phyloP scores from a whole-genome alignment of 139 green algal genomes.

The Chlorella vulgaris region DNA sequence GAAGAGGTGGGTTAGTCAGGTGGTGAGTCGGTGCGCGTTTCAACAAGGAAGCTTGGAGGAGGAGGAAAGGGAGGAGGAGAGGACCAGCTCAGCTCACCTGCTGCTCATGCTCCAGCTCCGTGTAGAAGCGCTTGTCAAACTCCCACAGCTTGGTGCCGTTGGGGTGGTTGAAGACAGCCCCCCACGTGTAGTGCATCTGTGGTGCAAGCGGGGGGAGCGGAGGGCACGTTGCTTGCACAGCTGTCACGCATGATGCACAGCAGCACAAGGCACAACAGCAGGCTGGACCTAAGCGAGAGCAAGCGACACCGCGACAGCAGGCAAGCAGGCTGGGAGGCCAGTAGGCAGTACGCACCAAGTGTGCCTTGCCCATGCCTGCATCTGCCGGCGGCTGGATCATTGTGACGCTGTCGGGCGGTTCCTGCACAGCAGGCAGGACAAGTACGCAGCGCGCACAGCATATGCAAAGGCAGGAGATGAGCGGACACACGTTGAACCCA shows the following conservation, averaged over 20 bases:
- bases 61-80: too few relatives aligned
- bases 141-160: conserved; percentile 66
- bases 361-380: conserved; percentile 58
- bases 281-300: too few relatives aligned
- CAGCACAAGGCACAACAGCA: too few relatives aligned
- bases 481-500: too few relatives aligned
- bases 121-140: conserved; percentile 70
- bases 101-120: conserved; percentile 36
- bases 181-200: conserved; percentile 90
- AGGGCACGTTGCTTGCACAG: not conserved
- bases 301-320: too few relatives aligned
- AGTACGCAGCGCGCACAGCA: not conserved
- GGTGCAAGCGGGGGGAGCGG: not conserved
- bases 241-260: too few relatives aligned
- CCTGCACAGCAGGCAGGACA: not conserved
- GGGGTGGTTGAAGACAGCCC: conserved; percentile 41
- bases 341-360: conserved; percentile 12
- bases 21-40: too few relatives aligned
- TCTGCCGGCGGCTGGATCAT: conserved; percentile 89
- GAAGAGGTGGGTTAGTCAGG: not conserved
- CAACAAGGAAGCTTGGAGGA: too few relatives aligned
- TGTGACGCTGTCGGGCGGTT: conserved; percentile 59
- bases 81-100: too few relatives aligned
- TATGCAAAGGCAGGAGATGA: too few relatives aligned
- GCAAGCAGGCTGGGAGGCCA: not conserved